Evolutionary conservation across 345 rosid species (phyloP), one percentile per base, ranked within the genome.

Genomic region (Salix brachista): DNA sequence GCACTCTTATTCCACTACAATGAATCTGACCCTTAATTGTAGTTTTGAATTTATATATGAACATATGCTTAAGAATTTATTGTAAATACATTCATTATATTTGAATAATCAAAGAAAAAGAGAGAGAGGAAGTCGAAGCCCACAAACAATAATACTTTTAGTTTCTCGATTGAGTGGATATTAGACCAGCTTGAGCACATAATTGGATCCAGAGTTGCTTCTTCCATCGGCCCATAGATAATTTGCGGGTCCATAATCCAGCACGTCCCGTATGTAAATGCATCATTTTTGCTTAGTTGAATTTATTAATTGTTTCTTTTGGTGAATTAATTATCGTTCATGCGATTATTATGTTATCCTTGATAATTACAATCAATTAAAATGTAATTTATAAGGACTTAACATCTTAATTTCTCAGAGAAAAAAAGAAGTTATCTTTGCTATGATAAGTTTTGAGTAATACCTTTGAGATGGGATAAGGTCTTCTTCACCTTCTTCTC

Each of bases 401-500:
- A 21, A 23, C 14, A 9, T 28, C 3, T 46, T 34, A 34, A 34
- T 34, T 30, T 13, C 37, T 0, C 7, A 3, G 17, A 12, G 26
- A 26, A 58, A 3, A 4, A 21, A 52, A 6, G 2, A 26, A 52
- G n/a, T 41, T 41, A 41, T 41, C 44, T 41, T 41, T 10, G 44
- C 44, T 10, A 41, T 41, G 12, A 41, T 2, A n/a, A 60, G 42
- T 69, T 5, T 14, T 10, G 44, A 13, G 18, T 3, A 21, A 6
- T 88, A 94, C 98, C 97, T 88, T 89, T 94, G 88, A 90, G 89
- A 83, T 87, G 89, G 79, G 95, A 86, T 34, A 92, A 81, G 14
- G 92, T 72, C 75, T 88, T 92, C 87, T 88, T 91, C 46, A 92
- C 78, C 86, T 94, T 92, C 88, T 80, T 87, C 82, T 90, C 90